phyloP scores from a whole-genome alignment of 306 rosid genomes.

The Acacia melanoxylon region DNA sequence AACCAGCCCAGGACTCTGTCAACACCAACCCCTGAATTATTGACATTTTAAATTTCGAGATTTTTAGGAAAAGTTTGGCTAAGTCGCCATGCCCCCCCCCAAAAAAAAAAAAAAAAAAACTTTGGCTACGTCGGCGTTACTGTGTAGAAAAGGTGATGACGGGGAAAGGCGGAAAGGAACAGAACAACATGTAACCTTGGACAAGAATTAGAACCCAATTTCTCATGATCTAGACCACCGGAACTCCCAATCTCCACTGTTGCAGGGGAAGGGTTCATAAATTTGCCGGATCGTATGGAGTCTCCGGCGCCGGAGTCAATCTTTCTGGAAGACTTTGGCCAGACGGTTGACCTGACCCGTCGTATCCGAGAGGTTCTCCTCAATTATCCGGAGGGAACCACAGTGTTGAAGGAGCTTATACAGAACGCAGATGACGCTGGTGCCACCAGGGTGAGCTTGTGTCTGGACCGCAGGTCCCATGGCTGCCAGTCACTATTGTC shows the following conservation, averaged over 20 bases:
- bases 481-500: conserved; percentile 60
- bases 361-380: conserved; percentile 92
- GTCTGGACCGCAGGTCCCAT: conserved; percentile 81
- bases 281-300: conserved; percentile 39
- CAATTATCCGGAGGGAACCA: conserved; percentile 96
- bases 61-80: too few species aligned
- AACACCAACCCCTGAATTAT: too few species aligned
- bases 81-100: too few species aligned
- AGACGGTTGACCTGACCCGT: conserved; percentile 94
- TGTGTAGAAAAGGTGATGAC: conserved; percentile 1
- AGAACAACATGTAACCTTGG: background rate
- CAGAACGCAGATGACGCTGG: conserved; percentile 99
- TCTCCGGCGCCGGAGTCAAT: conserved; percentile 58
- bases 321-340: conserved; percentile 92
- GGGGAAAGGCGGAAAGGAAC: background rate
- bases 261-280: background rate
- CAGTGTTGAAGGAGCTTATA: conserved; percentile 89
- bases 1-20: too few species aligned
- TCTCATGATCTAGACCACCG: background rate
- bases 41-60: too few species aligned
- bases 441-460: conserved; percentile 77
- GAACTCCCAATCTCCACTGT: conserved; percentile 20
- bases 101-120: too few species aligned
- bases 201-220: background rate
- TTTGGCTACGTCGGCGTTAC: background rate